Conservation (phyloP, 768 basidiomycete species). For the Filobasidium wieringae region DNA sequence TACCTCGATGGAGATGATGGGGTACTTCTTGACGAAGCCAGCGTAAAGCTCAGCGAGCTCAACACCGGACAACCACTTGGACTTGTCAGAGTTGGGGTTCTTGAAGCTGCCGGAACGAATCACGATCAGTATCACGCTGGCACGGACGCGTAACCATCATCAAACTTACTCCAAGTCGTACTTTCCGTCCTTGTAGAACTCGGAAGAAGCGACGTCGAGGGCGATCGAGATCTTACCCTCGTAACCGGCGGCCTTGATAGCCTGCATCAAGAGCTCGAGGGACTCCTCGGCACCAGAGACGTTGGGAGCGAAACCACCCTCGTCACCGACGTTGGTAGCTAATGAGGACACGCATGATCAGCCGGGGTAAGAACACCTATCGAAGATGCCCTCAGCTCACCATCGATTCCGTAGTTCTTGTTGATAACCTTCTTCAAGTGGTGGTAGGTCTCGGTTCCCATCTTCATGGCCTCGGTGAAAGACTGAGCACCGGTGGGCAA, state of each 20-base stretch:
- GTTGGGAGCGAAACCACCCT: conserved; percentile 99
- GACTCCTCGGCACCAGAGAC: conserved; percentile 94
- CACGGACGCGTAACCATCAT: neutral
- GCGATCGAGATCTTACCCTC: conserved; percentile 98
- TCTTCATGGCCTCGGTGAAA: conserved; percentile 97
- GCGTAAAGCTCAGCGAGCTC: conserved; percentile 91
- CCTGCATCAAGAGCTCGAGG: conserved; percentile 85
- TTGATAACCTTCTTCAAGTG: conserved; percentile 98
- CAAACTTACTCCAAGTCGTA: conserved; percentile 67
- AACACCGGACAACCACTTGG: conserved; percentile 85
- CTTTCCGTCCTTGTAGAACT: conserved; percentile 99
- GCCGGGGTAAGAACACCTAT: neutral
- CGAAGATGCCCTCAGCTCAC: conserved; percentile 42
- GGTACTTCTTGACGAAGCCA: conserved; percentile 77
- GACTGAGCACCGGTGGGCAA: conserved; percentile 80
- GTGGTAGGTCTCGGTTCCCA: conserved; percentile 96
- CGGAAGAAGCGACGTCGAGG: conserved; percentile 95
- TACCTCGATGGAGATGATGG: conserved; percentile 48
- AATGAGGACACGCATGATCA: too few species aligned
- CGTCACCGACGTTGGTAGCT: conserved; percentile 99
- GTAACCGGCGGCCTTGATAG: conserved; percentile 96
- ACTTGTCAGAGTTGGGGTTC: conserved; percentile 96
- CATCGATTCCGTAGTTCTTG: conserved; percentile 97
- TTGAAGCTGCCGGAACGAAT: conserved; percentile 46
- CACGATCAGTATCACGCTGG: neutral